Evolutionary conservation across 2,329 filamentous ascomycete genomes (phyloP), one percentile per base, ranked within the genome.

Genomic region (Xylaria sp.): DNA sequence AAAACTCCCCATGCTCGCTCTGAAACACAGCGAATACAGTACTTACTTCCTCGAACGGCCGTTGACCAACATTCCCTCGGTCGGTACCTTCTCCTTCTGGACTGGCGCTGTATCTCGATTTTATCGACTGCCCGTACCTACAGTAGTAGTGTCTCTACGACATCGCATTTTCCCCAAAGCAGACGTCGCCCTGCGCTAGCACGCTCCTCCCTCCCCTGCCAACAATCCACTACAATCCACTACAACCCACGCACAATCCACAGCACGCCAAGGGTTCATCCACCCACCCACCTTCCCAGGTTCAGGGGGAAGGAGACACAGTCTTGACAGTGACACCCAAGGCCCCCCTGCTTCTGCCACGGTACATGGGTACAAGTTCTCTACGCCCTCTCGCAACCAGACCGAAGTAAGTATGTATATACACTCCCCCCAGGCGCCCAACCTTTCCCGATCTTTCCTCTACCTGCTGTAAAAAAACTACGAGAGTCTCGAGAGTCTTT

Each of bases 21-120:
- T 74, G 74, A 76, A 76, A 76, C 74, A 70, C 62, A 59, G 62
- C 43, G 30, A 60, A 67, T 55, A 28, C 25, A n/a, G 50, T 8
- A 28, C 55, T 43, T 8, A 28, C 55, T 43, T 58, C 55, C 55
- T 48, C 59, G 41, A 66, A 63, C 50, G 57, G 56, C 48, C 13
- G 48, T 53, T 23, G 60, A 20, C 59, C 66, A 66, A 70, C 66
- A 60, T 58, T 43, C 58, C 41, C 25, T 56, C 43, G 34, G 52
- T 30, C n/a, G 52, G 30, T 50, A 63, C 69, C 69, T 71, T 30
- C 69, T 65, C 60, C 13, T 66, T 67, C 25, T 2, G 60, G 68
- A 50, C 64, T 66, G 58, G 63, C n/a, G 52, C 32, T 15, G 20
- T 39, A 36, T 63, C 43, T 56, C 50, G 63, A 58, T 63, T 70